Base-by-base conservation (phyloP, 108 stramenopile species). In the Mayamaea pseudoterrestris region DNA sequence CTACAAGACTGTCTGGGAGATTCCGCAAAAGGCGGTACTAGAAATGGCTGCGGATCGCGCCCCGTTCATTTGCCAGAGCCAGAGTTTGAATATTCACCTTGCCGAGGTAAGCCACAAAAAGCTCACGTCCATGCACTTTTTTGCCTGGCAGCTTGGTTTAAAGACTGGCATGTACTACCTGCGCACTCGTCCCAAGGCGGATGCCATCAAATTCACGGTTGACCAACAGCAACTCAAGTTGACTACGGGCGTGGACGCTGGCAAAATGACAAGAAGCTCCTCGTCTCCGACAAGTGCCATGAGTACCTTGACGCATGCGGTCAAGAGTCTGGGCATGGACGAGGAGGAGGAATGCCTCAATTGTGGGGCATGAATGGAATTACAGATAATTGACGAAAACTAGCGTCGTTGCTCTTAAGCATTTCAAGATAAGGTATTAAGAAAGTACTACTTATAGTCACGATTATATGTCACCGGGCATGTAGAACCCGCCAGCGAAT, bases 81-180 rank as follows among this genome's bases (percentile, higher is more conserved):
- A 98, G 64, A 90, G 86, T 49, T 63, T 97, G 14, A 98, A 98
- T 51, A 58, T 97, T 2, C 94, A 94, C 76, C 71, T 98, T 60
- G 90, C 93, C 3, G 85, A 93, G 52, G 94, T 95, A 24, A 96
- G 81, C 20, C 59, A 72, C 26, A 82, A 86, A 35, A 89, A 90
- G 64, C 63, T 98, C 22, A 95, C 94, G 22, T 88, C 95, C 5
- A 96, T 96, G 94, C 95, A 98, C 63, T 98, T 97, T 65, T 97
- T 97, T 65, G 93, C 89, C 9, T 97, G 94, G 94, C 92, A 93
- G 51, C 83, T 86, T 53, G 90, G 88, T 1, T 57, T 93, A 32
- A 95, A 91, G 89, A 97, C 96, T 27, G 96, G 96, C 32, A 95
- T 97, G 90, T 97, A 97, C 76, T 97, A 97, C 55, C 71, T 97